Conservation (phyloP, 768 basidiomycete species). For the Leccinellum albellum region DNA sequence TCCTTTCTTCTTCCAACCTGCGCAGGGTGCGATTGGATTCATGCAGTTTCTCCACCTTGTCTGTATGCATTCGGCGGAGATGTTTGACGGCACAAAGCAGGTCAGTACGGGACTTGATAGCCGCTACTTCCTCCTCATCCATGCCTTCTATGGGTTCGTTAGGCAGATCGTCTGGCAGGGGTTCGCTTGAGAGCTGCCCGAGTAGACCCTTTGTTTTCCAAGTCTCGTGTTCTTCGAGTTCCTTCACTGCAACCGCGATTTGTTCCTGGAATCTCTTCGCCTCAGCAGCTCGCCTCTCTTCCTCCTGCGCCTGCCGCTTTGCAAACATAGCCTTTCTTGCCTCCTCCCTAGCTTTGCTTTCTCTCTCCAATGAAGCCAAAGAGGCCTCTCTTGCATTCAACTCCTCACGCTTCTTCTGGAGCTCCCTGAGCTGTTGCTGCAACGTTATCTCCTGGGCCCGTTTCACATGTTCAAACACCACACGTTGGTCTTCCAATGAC, state of each 20-base stretch:
- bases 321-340: conserved; percentile 13
- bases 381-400: conserved; percentile 16
- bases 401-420: conserved; percentile 17
- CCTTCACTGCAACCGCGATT: conserved; percentile 17
- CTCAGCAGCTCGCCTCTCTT: conserved; percentile 19
- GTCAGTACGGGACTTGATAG: conserved; percentile 6
- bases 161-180: conserved; percentile 10
- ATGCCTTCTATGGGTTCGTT: conserved; percentile 21
- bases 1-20: conserved; percentile 24
- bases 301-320: conserved; percentile 25
- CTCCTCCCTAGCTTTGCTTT: conserved; percentile 25
- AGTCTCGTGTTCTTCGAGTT: conserved; percentile 12
- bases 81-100: conserved; percentile 13
- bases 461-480: conserved; percentile 20
- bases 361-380: conserved; percentile 22
- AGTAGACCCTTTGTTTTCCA: conserved; percentile 4
- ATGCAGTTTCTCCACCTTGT: conserved; percentile 17
- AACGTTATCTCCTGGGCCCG: conserved; percentile 16
- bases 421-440: conserved; percentile 18
- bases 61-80: conserved; percentile 16
- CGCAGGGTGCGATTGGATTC: conserved; percentile 15
- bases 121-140: conserved; percentile 15
- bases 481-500: conserved; percentile 18
- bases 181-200: not conserved
- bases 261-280: conserved; percentile 18